Base-by-base conservation (phyloP, 2,329 filamentous ascomycete species). In the Pestalotiopsis sp. region DNA sequence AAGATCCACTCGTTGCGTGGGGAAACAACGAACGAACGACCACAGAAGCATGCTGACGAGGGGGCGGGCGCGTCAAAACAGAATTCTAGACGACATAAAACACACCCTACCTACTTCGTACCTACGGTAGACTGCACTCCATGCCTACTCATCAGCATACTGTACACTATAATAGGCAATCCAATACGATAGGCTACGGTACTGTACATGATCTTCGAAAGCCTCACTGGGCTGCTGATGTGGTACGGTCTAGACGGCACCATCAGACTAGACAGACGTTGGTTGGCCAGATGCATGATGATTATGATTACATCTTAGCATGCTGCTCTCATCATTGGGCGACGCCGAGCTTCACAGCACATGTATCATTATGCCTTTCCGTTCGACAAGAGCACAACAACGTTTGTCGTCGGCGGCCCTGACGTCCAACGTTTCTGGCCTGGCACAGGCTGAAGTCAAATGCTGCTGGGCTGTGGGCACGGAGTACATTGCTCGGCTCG, bases 1-100 rank as follows among this genome's bases (percentile, higher is more conserved):
- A 60, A 60, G 57, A 60, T 60, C 57, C 57, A 60, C 57, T 38
- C 57, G 57, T 60, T 60, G 57, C 57, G 57, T 60, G 57, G 57
- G 57, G 57, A 60, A 24, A 60, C 40, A 48, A 48, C 40, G 40
- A 48, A 48, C 40, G 30, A 35, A 35, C 30, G 30, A 35, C 30
- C 30, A 9, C 30, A 35, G 30, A 35, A 35, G 30, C 30, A 7
- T 2, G 44, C 20, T 17, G n/a, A 22, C 55, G 55, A 9, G 24
- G 14, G 14, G 40, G 40, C 40, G 40, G 40, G 40, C n/a, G 40
- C 40, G n/a, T 48, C 13, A 48, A 48, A n/a, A n/a, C 13, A 48
- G n/a, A 48, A 48, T 48, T 35, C 30, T 9, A 35, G 13, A 44
- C 40, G 40, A 44, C 13, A 4, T 14, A 17, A 44, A 14, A 44